Percentiles rank a stretch among this genome's conserved stretches.
Conservation (phyloP, 2,329 filamentous ascomycete genomes). For the Fusarium domesticum region DNA sequence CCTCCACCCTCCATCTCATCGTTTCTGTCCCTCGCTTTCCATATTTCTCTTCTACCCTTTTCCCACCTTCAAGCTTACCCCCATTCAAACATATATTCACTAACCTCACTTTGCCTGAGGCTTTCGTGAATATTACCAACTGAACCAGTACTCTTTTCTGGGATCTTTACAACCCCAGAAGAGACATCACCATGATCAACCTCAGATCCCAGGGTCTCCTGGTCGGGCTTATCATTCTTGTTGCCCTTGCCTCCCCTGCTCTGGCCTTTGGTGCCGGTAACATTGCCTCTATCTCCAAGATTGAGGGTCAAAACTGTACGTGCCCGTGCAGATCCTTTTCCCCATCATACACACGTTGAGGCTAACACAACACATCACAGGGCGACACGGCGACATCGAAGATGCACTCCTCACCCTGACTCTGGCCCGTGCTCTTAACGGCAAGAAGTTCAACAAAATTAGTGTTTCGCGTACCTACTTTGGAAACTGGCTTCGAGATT, state of each 20-base stretch:
- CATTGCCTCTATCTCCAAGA: conserved; percentile 74
- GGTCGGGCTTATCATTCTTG: conserved; percentile 57
- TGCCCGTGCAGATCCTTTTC: conserved; percentile 8
- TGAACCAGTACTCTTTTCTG: conserved; percentile 3
- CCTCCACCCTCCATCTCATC: conserved; percentile 14
- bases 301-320: conserved; percentile 80
- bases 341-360: background rate
- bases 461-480: conserved; percentile 90
- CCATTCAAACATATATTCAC: background rate
- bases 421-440: conserved; percentile 50
- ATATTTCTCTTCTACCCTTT: conserved; percentile 10
- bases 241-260: conserved; percentile 64
- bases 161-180: conserved; percentile 18
- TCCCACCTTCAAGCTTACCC: conserved; percentile 4
- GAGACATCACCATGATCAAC: conserved; percentile 43
- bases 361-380: conserved; percentile 35
- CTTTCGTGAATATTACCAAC: background rate
- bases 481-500: conserved; percentile 92
- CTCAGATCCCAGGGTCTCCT: conserved; percentile 49
- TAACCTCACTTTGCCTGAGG: background rate
- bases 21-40: conserved; percentile 10
- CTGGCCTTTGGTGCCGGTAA: conserved; percentile 86
- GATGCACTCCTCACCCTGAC: conserved; percentile 77
- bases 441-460: conserved; percentile 84
- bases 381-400: conserved; percentile 90